Base-by-base conservation (phyloP, 2,329 filamentous ascomycete genomes). In the Fusarium papillatum region DNA sequence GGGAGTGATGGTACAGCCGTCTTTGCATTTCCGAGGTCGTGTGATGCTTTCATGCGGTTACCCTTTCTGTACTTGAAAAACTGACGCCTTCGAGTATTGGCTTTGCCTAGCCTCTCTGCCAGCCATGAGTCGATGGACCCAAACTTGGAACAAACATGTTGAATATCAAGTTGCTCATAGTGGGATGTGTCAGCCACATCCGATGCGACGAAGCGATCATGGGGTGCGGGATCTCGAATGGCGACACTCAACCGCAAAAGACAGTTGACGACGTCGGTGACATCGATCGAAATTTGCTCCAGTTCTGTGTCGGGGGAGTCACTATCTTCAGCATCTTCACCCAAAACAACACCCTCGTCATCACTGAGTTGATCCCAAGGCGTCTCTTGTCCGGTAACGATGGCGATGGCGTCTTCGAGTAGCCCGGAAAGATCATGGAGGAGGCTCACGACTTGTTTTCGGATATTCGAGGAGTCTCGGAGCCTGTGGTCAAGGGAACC, bases 31-130 rank as follows among this genome's bases (percentile, higher is more conserved):
- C 38, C 13, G 4, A 22, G 26, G 9, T 48, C 68, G 10, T 26
- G 48, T 0, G 59, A 7, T 4, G 74, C 2, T 6, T 66, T 69
- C 0, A n/a, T 4, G 6, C 66, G 71, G 0, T 74, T 63, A 6
- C 14, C 16, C 10, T 69, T n/a, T 19, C 74, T n/a, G 1, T 76
- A 72, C 4, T 70, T 74, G 1, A 76, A 74, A 4, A 68, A 76
- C 5, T 76, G 61, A 0, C 74, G 59, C 5, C 71, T 8, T 4
- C 66, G 46, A 1, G 48, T 64, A 0, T 68, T 72, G 0, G 71
- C 71, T 7, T 63, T 68, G 0, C 74, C 74, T 0, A 76, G 14
- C 1, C 74, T 64, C 0, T 70, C 34, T 0, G 57, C 46, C 0
- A 76, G 19, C 0, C 22, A 4, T 0, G 3, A 13, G 0, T 61